Conservation (phyloP, 2,329 filamentous ascomycete genomes). For the Aspergillus sp. region DNA sequence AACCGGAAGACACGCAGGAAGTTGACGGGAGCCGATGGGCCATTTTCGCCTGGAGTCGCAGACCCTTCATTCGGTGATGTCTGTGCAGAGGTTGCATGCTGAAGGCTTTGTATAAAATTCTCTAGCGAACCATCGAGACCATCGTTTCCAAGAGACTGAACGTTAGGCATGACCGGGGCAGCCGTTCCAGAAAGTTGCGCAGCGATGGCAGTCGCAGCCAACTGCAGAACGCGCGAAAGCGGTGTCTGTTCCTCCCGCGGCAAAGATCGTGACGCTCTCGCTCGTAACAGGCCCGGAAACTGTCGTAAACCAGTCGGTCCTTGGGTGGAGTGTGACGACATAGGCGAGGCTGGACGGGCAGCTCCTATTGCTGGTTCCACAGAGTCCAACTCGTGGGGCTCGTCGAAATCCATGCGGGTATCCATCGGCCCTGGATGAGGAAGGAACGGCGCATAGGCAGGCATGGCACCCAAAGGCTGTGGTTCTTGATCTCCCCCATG, state of each 20-base stretch:
- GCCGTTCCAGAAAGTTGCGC: constrained; percentile 64
- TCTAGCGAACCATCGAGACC: constrained; percentile 63
- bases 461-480: constrained; percentile 25
- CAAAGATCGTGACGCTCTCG: constrained; percentile 53
- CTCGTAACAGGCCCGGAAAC: constrained; percentile 46
- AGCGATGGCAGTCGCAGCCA: constrained; percentile 63
- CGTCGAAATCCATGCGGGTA: constrained; percentile 40
- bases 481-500: constrained; percentile 27
- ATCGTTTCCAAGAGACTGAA: constrained; percentile 54
- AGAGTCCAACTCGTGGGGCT: constrained; percentile 42
- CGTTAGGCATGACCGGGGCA: constrained; percentile 55
- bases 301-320: constrained; percentile 35
- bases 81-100: constrained; percentile 60
- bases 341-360: constrained; percentile 27
- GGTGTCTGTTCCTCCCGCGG: constrained; percentile 62
- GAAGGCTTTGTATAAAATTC: constrained; percentile 61
- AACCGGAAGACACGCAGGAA: constrained; percentile 70
- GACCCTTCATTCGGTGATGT: constrained; percentile 37
- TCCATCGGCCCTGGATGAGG: constrained; percentile 40
- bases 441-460: constrained; percentile 31
- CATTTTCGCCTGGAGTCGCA: constrained; percentile 42
- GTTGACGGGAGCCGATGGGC: constrained; percentile 58
- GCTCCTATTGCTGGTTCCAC: constrained; percentile 38
- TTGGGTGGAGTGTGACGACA: constrained; percentile 26
- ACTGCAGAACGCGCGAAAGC: constrained; percentile 60